phyloP scores from a whole-genome alignment of 169 alveolate genomes.

The Cystoisospora suis region DNA sequence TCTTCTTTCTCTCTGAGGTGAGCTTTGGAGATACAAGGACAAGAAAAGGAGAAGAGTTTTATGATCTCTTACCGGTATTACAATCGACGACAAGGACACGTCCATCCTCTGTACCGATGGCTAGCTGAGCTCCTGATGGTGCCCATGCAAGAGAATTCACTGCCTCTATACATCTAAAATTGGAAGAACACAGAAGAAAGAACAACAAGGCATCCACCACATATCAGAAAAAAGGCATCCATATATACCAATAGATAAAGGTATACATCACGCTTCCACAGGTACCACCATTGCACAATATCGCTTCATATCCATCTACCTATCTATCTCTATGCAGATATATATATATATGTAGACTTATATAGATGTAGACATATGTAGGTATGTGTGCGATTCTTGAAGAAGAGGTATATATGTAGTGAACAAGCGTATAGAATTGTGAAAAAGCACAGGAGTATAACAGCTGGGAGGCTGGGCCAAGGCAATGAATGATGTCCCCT shows the following conservation, averaged over 20 bases:
- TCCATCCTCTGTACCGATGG: conserved; percentile 46
- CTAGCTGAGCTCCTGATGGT: conserved; percentile 44
- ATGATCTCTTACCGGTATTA: neutral
- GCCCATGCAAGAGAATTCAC: conserved; percentile 38
- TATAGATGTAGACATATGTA: neutral
- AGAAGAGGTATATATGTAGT: too few species aligned
- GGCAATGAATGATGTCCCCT: too few species aligned
- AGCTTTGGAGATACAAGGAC: neutral
- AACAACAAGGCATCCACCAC: neutral
- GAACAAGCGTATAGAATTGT: neutral
- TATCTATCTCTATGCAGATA: neutral
- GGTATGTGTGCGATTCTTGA: neutral
- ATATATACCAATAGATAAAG: neutral
- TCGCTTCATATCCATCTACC: neutral
- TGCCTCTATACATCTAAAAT: conserved; percentile 1
- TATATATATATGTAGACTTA: neutral
- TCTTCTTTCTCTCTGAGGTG: too few species aligned
- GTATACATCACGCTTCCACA: neutral
- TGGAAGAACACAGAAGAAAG: too few species aligned
- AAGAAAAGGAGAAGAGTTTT: neutral
- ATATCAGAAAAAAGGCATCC: neutral
- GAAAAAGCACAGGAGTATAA: too few species aligned
- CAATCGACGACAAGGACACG: conserved; percentile 23
- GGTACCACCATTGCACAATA: too few species aligned
- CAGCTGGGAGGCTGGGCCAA: too few species aligned